These are phyloP conservation scores for Anethum foeniculum DNA, from an alignment of 140 eudicot genomes.

Conservation along the genomic window DNA sequence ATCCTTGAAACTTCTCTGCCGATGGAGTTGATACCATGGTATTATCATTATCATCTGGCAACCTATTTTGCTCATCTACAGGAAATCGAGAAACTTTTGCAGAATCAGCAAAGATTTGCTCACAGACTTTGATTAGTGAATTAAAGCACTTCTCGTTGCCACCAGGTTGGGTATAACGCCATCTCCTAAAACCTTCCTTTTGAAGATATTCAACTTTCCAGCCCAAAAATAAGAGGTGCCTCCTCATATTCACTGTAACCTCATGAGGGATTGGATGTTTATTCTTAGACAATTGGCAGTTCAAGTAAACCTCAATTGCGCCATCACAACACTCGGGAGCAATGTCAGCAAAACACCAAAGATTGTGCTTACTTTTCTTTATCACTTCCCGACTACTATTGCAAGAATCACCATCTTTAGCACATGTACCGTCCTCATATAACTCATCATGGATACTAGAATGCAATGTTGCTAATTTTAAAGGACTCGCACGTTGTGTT, in stretches of 20 bases:
- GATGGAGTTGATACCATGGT: not conserved
- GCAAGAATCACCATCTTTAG: slow-evolving; percentile 2
- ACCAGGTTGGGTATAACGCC: slow-evolving; percentile 49
- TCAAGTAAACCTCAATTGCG: slow-evolving; percentile 15
- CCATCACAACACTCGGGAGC: slow-evolving; percentile 24
- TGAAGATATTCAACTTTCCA: slow-evolving; percentile 45
- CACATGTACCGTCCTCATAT: slow-evolving; percentile 13
- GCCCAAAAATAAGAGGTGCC: slow-evolving; percentile 56
- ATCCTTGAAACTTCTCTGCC: slow-evolving; percentile 14
- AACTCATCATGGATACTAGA: slow-evolving; percentile 14
- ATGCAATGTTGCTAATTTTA: slow-evolving; percentile 14
- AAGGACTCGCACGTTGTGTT: slow-evolving; percentile 5
- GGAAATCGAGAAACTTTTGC: slow-evolving; percentile 5
- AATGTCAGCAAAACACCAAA: not conserved
- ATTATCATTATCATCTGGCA: not conserved
- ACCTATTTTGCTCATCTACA: not conserved
- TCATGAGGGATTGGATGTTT: not conserved
- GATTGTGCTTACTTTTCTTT: not conserved
- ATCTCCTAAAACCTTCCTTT: slow-evolving; percentile 17
- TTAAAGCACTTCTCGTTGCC: slow-evolving; percentile 13
- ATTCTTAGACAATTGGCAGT: not conserved
- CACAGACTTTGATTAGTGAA: slow-evolving; percentile 39
- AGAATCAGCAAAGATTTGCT: slow-evolving; percentile 3
- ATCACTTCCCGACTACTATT: not conserved
- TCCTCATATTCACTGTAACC: slow-evolving; percentile 20